These are phyloP conservation scores for Phytopythium kandeliae DNA, from an alignment of 352 stramenopile genomes.

Conservation along the genomic window DNA sequence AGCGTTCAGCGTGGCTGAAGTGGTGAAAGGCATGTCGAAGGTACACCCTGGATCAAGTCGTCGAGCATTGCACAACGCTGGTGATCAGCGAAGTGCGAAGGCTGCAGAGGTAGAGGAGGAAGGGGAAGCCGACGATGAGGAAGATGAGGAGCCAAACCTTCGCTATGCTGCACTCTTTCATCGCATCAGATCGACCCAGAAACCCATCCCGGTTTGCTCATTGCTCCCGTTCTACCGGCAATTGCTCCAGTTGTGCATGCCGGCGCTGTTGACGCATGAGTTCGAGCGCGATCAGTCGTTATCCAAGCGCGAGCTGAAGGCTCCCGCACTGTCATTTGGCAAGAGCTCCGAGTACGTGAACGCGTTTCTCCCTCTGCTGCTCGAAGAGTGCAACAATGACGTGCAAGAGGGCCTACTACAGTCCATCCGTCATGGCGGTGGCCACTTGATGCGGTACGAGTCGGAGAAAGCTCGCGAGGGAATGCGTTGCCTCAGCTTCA, in stretches of 20 bases:
- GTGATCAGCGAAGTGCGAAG: not conserved
- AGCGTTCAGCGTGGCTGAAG: slow-evolving; percentile 57
- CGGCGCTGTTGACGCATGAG: slow-evolving; percentile 56
- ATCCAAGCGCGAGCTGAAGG: slow-evolving; percentile 42
- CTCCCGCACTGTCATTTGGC: slow-evolving; percentile 53
- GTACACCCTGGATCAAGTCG: slow-evolving; percentile 25
- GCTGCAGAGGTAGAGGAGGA: slow-evolving; percentile 5
- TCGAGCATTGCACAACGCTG: not conserved
- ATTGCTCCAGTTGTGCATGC: slow-evolving; percentile 72
- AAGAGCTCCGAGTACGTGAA: slow-evolving; percentile 71
- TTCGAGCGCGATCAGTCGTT: slow-evolving; percentile 40
- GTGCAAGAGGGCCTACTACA: slow-evolving; percentile 64
- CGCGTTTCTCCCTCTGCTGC: slow-evolving; percentile 70
- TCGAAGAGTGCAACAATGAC: slow-evolving; percentile 83
- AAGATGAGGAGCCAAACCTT: slow-evolving; percentile 41
- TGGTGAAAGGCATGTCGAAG: slow-evolving; percentile 57
- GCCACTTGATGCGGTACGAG: slow-evolving; percentile 72
- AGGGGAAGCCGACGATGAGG: slow-evolving; percentile 30
- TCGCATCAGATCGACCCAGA: slow-evolving; percentile 80
- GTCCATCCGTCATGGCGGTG: slow-evolving; percentile 32
- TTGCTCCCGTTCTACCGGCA: slow-evolving; percentile 81
- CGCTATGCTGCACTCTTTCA: slow-evolving; percentile 67
- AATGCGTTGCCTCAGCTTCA: slow-evolving; percentile 78
- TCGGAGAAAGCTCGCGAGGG: slow-evolving; percentile 75
- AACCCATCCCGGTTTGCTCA: slow-evolving; percentile 60